Evolutionary conservation across 129 eudicot genomes (phyloP).

Genomic region (Artemisia annua): DNA sequence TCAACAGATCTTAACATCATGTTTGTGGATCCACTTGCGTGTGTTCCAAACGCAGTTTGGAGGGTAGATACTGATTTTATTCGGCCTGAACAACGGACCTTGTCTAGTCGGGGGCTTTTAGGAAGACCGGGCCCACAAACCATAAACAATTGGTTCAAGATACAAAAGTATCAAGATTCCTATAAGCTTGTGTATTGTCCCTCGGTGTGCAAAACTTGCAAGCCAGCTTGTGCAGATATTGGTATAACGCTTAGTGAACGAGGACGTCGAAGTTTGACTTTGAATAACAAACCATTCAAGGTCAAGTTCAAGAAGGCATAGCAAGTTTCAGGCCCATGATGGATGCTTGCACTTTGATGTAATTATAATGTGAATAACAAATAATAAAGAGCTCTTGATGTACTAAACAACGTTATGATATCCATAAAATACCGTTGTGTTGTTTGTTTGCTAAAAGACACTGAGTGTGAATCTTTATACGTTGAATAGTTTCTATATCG

Average conservation of each 20-base stretch:
- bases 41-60: constrained; percentile 47
- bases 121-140: constrained; percentile 14
- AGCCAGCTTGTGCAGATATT: constrained; percentile 14
- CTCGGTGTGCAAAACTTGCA: constrained; percentile 14
- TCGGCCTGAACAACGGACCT: constrained; percentile 1
- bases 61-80: constrained; percentile 13
- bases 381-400: background rate
- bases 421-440: background rate
- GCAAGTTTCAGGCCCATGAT: background rate
- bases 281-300: background rate
- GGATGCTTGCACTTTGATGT: constrained; percentile 3
- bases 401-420: background rate
- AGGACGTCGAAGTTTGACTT: background rate
- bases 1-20: constrained; percentile 48
- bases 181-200: constrained; percentile 25
- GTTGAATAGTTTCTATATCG: too few species aligned
- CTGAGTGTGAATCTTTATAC: too few species aligned
- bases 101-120: constrained; percentile 34
- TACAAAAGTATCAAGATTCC: constrained; percentile 1
- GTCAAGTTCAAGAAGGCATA: constrained; percentile 13
- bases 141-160: constrained; percentile 17
- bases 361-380: background rate
- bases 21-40: constrained; percentile 6
- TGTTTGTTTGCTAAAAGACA: too few species aligned
- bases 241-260: constrained; percentile 7